These are phyloP conservation scores for Helotiales sp. DNA, from an alignment of 2,329 filamentous ascomycete genomes.

Conservation along the genomic window DNA sequence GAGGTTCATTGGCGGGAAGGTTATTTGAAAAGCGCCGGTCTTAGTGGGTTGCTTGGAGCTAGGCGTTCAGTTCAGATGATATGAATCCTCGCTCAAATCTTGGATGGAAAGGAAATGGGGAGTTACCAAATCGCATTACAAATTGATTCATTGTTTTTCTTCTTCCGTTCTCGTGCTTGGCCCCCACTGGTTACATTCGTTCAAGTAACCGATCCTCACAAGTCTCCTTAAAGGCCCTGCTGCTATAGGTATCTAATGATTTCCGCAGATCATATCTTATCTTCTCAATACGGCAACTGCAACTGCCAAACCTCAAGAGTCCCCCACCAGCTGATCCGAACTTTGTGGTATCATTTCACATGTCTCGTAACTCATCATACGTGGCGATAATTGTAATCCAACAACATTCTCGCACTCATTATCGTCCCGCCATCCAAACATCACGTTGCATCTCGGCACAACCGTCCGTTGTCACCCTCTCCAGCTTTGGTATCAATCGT, in stretches of 20 bases:
- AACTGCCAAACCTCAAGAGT: background rate
- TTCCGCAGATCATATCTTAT: background rate
- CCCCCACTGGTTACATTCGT: background rate
- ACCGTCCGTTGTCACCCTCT: background rate
- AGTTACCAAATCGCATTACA: background rate
- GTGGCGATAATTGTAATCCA: background rate
- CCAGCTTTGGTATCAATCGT: background rate
- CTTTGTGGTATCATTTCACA: background rate
- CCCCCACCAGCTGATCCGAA: background rate
- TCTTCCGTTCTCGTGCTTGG: background rate
- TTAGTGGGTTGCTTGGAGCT: constrained; percentile 22
- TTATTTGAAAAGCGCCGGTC: constrained; percentile 2
- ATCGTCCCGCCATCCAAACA: background rate
- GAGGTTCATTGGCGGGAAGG: constrained; percentile 7
- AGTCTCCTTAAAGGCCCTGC: background rate
- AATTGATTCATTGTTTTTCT: background rate
- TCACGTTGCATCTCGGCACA: background rate
- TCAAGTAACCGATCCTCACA: background rate
- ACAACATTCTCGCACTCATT: background rate
- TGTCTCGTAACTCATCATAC: background rate
- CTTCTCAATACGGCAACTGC: background rate
- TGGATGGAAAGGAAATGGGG: constrained; percentile 6
- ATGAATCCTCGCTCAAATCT: constrained; percentile 13
- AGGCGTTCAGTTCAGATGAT: constrained; percentile 24
- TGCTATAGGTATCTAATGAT: background rate